Evolutionary conservation across 2,329 filamentous ascomycete genomes (phyloP), one percentile per base, ranked within the genome.

Genomic region (Cordyceps cateniannulata): DNA sequence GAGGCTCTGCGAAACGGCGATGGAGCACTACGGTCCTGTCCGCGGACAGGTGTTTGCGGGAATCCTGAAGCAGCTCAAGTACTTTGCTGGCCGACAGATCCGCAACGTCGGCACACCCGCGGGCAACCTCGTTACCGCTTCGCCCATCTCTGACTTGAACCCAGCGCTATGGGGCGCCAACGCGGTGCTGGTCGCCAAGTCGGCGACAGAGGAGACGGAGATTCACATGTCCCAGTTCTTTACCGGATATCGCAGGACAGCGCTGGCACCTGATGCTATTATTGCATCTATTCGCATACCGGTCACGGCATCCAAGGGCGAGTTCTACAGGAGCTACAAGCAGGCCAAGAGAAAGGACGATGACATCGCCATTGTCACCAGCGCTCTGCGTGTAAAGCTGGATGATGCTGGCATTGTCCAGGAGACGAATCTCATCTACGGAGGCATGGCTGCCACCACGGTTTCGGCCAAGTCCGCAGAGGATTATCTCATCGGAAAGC

Each of bases 301-400:
- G 0, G 77, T 90, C 3, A 88, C 90, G 0, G 80, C 80, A 3
- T 81, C 86, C 58, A 89, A 88, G 68, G 88, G 90, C 3, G 95
- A 98, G 71, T 91, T 87, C 70, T 88, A 96, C 71, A 84, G 89
- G 48, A 88, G 93, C 1, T 98, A 97, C 75, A 99, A 99, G 75
- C 93, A 98, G 72, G 86, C 95, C 0, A 99, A 99, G 79, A 81
- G 95, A 66, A 98, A 98, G 71, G 95, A 99, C 68, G 95, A 99
- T 68, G 95, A 99, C 70, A 98, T 99, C 70, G 95, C 95, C 2
- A 98, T 99, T 67, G 95, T 98, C 25, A 98, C 96, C 53, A 86
- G 89, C 29, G 92, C 93, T 1, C 75, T 98, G 61, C 85, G 91
- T 40, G 81, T 98, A 5, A 84, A 83, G 5, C 75, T 98, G 3